Conservation (phyloP, 2,329 filamentous ascomycete genomes). For the Beauveria varroae region DNA sequence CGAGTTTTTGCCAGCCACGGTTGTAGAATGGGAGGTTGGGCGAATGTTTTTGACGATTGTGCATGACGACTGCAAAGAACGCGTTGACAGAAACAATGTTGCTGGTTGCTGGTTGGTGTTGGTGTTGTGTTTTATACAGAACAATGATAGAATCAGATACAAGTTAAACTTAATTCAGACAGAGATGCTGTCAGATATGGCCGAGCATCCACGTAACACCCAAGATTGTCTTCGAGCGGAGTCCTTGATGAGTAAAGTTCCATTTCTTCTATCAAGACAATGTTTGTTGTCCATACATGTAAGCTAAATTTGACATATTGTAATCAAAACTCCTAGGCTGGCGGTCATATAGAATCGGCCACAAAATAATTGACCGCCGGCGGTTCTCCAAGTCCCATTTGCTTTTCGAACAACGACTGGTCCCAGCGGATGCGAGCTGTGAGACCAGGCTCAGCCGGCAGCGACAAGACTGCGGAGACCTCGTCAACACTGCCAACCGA, state of each 20-base stretch:
- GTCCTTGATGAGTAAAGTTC: too few species aligned
- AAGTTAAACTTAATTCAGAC: background rate
- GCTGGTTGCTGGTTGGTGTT: background rate
- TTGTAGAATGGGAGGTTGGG: slow-evolving; percentile 3
- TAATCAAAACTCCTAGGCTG: too few species aligned
- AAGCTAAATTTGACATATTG: too few species aligned
- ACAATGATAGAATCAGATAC: background rate
- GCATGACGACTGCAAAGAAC: background rate
- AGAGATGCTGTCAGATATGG: background rate
- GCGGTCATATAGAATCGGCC: background rate
- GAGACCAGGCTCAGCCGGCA: background rate
- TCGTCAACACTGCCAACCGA: background rate
- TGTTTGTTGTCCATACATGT: too few species aligned
- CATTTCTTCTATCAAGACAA: too few species aligned
- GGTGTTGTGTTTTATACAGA: background rate
- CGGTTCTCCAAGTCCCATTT: background rate
- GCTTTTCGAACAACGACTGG: background rate
- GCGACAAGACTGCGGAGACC: background rate
- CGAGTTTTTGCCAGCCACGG: slow-evolving; percentile 1
- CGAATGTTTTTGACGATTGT: background rate
- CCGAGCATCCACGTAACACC: too few species aligned
- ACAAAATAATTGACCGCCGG: slow-evolving; percentile 4
- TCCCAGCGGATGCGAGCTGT: slow-evolving; percentile 5
- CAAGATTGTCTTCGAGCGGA: too few species aligned
- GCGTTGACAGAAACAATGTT: background rate